A percentile compares a stretch with the other conserved stretches of the same genome.
These are phyloP conservation scores for Canavalia gladiata DNA, from an alignment of 306 rosid species.

Conservation along the genomic window DNA sequence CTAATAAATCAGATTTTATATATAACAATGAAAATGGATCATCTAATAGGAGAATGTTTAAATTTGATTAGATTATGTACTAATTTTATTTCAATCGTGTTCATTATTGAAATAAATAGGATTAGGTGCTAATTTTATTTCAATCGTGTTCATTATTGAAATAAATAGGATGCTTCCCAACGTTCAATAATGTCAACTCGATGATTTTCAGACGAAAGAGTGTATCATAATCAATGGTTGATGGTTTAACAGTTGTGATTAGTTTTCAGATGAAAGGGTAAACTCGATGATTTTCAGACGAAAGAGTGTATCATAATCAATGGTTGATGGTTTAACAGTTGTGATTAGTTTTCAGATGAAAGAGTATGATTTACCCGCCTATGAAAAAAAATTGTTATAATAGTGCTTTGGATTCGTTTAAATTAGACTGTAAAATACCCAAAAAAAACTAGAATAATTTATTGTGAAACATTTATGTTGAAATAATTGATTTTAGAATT, in stretches of 20 bases:
- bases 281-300: neutral
- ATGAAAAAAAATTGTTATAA: neutral
- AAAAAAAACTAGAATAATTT: neutral
- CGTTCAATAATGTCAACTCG: neutral
- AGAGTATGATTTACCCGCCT: too few relatives aligned
- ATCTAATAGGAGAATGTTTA: neutral
- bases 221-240: too few relatives aligned
- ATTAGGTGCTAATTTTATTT: too few relatives aligned
- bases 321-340: neutral
- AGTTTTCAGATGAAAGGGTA: too few relatives aligned
- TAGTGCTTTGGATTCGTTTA: neutral
- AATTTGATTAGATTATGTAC: neutral
- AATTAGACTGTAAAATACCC: neutral
- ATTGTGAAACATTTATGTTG: neutral
- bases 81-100: neutral
- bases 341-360: too few relatives aligned
- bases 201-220: neutral
- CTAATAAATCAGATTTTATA: neutral
- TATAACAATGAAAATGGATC: neutral
- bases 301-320: too few relatives aligned
- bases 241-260: neutral
- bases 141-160: too few relatives aligned
- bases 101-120: too few relatives aligned
- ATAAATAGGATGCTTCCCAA: neutral
- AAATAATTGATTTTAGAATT: slow-evolving; percentile 5